Evolutionary conservation across 345 rosid genomes (phyloP).

Genomic region (Populus simonii): DNA sequence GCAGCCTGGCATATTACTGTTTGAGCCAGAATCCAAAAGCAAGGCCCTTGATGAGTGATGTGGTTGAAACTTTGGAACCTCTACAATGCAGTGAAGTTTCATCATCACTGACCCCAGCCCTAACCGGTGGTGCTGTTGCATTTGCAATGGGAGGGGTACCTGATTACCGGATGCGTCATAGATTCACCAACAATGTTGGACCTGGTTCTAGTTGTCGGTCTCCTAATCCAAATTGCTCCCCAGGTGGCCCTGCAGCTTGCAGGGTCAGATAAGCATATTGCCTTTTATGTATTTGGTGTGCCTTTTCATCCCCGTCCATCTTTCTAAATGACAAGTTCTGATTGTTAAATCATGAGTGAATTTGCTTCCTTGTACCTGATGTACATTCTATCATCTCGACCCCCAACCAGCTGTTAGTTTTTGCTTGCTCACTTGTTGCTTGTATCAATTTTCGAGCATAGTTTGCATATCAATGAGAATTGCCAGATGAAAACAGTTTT

Average conservation of each 20-base stretch:
- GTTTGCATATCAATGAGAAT: constrained; percentile 10
- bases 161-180: constrained; percentile 53
- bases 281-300: constrained; percentile 45
- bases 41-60: constrained; percentile 94
- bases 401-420: constrained; percentile 28
- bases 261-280: constrained; percentile 66
- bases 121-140: constrained; percentile 32
- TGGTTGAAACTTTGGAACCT: constrained; percentile 92
- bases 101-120: constrained; percentile 37
- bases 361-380: constrained; percentile 30
- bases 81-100: constrained; percentile 59
- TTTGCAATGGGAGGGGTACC: constrained; percentile 76
- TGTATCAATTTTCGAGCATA: constrained; percentile 23
- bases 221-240: constrained; percentile 72
- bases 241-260: constrained; percentile 75
- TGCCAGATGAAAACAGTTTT: constrained; percentile 13
- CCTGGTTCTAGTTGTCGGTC: constrained; percentile 78
- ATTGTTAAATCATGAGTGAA: constrained; percentile 40
- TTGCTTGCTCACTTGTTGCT: constrained; percentile 30
- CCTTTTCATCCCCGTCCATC: constrained; percentile 25
- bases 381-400: constrained; percentile 22
- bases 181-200: constrained; percentile 65
- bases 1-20: constrained; percentile 93
- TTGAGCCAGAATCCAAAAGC: constrained; percentile 97
- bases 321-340: constrained; percentile 30